phyloP scores from a whole-genome alignment of 345 rosid species.

The Microthlaspi erraticum region DNA sequence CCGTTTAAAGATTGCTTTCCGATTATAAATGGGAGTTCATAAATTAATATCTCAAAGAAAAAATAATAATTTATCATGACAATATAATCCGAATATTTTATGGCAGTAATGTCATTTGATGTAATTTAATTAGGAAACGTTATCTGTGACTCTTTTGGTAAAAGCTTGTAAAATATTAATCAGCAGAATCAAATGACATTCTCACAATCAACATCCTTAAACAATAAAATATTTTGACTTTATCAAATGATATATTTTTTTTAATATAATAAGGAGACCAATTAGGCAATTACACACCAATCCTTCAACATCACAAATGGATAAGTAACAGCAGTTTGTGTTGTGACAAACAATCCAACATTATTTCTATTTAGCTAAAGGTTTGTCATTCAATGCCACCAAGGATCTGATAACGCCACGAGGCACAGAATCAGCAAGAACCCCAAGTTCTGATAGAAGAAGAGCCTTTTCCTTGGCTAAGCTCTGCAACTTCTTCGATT shows the following conservation, averaged over 20 bases:
- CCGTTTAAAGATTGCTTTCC: conserved; percentile 39
- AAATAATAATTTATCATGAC: background rate
- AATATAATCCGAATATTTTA: background rate
- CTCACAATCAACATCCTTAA: background rate
- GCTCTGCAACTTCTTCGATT: conserved; percentile 74
- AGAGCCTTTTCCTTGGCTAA: conserved; percentile 73
- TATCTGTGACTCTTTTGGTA: conserved; percentile 9
- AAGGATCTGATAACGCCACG: conserved; percentile 73
- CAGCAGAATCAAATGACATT: background rate
- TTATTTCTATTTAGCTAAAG: conserved; percentile 16
- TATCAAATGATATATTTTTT: background rate
- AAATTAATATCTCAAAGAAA: conserved; percentile 1
- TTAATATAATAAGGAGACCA: background rate
- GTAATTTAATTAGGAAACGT: background rate
- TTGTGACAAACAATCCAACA: background rate
- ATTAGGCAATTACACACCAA: background rate
- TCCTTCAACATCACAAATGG: conserved; percentile 15
- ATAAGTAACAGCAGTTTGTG: background rate
- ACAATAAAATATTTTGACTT: conserved; percentile 21
- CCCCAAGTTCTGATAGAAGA: conserved; percentile 68
- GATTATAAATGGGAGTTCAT: conserved; percentile 14
- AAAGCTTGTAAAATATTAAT: background rate
- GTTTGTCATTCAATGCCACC: conserved; percentile 65
- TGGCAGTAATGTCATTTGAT: background rate
- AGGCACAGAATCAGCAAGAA: conserved; percentile 70